These are phyloP conservation scores for Umbelopsis vinacea DNA, from an alignment of 192 early-diverging fungal genomes.

Conservation along the genomic window DNA sequence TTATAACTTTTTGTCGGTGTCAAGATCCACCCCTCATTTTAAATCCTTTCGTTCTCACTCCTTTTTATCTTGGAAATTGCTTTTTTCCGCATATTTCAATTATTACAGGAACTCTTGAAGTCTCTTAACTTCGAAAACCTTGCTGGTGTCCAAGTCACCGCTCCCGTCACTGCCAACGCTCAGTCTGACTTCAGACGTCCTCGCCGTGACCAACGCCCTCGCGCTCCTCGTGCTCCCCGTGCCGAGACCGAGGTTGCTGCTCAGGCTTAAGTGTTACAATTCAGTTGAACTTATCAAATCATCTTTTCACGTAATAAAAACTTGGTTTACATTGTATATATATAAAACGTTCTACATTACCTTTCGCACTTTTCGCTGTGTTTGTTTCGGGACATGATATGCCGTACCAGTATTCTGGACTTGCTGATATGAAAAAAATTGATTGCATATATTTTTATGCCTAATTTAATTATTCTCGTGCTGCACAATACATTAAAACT, in stretches of 20 bases:
- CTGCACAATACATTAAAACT: too few relatives aligned
- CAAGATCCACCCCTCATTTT: constrained; percentile 32
- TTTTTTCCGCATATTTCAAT: neutral
- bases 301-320: neutral
- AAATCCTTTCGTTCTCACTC: constrained; percentile 2
- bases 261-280: constrained; percentile 25
- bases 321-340: constrained; percentile 17
- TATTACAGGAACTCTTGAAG: constrained; percentile 87
- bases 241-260: constrained; percentile 18
- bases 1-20: constrained; percentile 33
- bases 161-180: constrained; percentile 39
- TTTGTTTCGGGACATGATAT: too few relatives aligned
- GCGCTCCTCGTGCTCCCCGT: constrained; percentile 35
- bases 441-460: too few relatives aligned
- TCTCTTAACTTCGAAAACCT: constrained; percentile 94
- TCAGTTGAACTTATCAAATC: neutral
- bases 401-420: too few relatives aligned
- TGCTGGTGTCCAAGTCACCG: constrained; percentile 75
- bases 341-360: neutral
- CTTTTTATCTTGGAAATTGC: neutral
- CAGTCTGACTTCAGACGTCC: constrained; percentile 39
- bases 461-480: too few relatives aligned
- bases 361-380: neutral
- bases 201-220: constrained; percentile 30
- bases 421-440: too few relatives aligned